phyloP scores from a whole-genome alignment of 2,329 filamentous ascomycete genomes.

The Phyllosticta capitalensis region DNA sequence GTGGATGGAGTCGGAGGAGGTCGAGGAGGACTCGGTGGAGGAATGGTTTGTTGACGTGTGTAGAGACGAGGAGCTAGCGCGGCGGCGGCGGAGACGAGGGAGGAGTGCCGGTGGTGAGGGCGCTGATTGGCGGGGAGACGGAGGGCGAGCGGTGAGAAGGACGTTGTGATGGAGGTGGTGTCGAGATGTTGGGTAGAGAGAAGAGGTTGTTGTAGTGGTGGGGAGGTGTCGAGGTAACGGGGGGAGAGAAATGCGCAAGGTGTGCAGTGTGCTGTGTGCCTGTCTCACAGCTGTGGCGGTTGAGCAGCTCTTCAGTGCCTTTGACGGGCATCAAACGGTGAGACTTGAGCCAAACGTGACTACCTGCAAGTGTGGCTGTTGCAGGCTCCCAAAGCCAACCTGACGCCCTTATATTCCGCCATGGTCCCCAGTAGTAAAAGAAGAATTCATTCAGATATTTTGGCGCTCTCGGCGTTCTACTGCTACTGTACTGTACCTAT shows the following conservation, averaged over 20 bases:
- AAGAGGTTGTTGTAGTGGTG: conserved; percentile 9
- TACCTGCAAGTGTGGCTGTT: conserved; percentile 4
- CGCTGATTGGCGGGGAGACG: conserved; percentile 11
- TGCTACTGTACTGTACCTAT: conserved; percentile 4
- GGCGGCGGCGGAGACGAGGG: background rate
- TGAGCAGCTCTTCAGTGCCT: background rate
- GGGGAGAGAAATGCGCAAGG: conserved; percentile 7
- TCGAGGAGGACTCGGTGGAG: conserved; percentile 2
- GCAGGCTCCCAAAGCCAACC: conserved; percentile 5
- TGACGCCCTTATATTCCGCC: background rate
- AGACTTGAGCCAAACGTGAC: conserved; percentile 10
- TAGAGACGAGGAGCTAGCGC: background rate
- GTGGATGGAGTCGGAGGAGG: conserved; percentile 12
- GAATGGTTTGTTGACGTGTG: background rate
- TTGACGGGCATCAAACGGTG: background rate
- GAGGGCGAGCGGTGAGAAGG: conserved; percentile 11
- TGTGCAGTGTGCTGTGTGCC: conserved; percentile 2
- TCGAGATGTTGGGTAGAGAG: conserved; percentile 19
- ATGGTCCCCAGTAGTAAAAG: background rate
- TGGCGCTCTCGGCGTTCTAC: conserved; percentile 10
- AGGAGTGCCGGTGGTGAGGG: background rate
- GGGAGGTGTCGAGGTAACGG: conserved; percentile 9
- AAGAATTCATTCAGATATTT: background rate
- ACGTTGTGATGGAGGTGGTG: conserved; percentile 14
- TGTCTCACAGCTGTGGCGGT: conserved; percentile 9